Base-by-base conservation (phyloP, 768 basidiomycete species). In the Exidia glandulosa region DNA sequence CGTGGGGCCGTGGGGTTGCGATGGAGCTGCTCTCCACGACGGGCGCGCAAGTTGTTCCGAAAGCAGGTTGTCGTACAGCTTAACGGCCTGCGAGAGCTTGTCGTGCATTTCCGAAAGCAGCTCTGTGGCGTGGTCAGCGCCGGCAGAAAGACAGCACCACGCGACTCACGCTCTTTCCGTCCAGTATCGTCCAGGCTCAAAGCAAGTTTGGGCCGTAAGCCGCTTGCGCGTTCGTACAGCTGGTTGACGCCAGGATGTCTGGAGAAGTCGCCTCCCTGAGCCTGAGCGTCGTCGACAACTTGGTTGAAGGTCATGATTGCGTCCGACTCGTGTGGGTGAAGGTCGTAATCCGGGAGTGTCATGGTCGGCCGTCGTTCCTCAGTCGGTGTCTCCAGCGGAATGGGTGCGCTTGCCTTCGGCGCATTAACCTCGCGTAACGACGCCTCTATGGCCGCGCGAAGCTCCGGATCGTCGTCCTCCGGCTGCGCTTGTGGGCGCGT, bases 391-490 rank as follows among this genome's bases (percentile, higher is more conserved):
- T 87, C 81, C 6, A 81, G 66, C 10, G 78, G 81, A 19, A 80
- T 71, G 1, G 93, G 92, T 0, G 89, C 90, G 65, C 89, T 91
- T 6, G 91, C 85, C 63, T 78, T 83, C 0, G 87, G 86, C 12
- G 88, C 85, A 61, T 78, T 84, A 2, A 81, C 86, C 66, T 99
- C 96, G n/a, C 85, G 79, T 62, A 99, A 71, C 68, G 89, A 92
- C 0, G 96, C 96, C 68, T 97, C 93, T 57, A 99, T 99, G 0
- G 96, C 96, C 23, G 95, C 90, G 61, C 79, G 82, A 23, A 99
- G 76, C 60, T 98, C 94, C 12, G 89, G 88, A 71, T 99, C 95
- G 32, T 95, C 94, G 12, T 91, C 88, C 12, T 77, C 83, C 2
- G 71, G 73, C 67, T 52, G 60, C 56, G 63, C 52, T 32, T 57